Evolutionary conservation across 192 early-diverging fungal species (phyloP).

Genomic region (Thamnidium elegans): DNA sequence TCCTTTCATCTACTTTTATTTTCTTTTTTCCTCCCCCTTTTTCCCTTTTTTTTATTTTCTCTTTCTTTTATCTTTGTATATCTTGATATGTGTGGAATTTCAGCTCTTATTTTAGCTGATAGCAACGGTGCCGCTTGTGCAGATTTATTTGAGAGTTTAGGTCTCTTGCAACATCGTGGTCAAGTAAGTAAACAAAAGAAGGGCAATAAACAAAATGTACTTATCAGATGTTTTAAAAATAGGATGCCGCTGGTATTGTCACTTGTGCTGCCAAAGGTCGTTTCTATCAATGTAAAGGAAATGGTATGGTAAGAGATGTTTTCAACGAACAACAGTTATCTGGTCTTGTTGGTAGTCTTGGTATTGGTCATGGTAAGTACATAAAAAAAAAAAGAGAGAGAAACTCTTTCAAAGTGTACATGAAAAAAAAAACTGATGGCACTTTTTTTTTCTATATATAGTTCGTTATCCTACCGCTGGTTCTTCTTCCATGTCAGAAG

Average conservation of each 20-base stretch:
- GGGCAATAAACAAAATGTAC: background rate
- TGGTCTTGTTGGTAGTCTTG: conserved; percentile 82
- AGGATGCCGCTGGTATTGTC: conserved; percentile 99
- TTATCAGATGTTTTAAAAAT: background rate
- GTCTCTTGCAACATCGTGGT: conserved; percentile 95
- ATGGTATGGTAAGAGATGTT: conserved; percentile 99
- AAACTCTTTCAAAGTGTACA: background rate
- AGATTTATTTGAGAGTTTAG: conserved; percentile 93
- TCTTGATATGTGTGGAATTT: conserved; percentile 83
- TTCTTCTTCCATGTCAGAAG: conserved; percentile 91
- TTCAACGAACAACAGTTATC: conserved; percentile 79
- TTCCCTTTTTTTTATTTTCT: conserved; percentile 1
- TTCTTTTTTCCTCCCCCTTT: background rate
- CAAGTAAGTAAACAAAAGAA: conserved; percentile 65
- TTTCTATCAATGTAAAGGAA: conserved; percentile 98
- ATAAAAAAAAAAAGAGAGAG: background rate
- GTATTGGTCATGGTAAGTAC: conserved; percentile 91
- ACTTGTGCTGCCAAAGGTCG: conserved; percentile 96
- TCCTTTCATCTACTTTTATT: too few relatives aligned
- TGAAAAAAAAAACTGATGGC: conserved; percentile 5
- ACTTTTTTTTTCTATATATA: conserved; percentile 37
- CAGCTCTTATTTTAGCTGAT: conserved; percentile 80
- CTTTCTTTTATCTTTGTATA: background rate
- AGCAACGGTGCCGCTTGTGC: conserved; percentile 65
- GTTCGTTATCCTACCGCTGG: conserved; percentile 99